Conservation (phyloP, 176 grass and related monocot genomes). For the Hsuehochloa calcarea region DNA sequence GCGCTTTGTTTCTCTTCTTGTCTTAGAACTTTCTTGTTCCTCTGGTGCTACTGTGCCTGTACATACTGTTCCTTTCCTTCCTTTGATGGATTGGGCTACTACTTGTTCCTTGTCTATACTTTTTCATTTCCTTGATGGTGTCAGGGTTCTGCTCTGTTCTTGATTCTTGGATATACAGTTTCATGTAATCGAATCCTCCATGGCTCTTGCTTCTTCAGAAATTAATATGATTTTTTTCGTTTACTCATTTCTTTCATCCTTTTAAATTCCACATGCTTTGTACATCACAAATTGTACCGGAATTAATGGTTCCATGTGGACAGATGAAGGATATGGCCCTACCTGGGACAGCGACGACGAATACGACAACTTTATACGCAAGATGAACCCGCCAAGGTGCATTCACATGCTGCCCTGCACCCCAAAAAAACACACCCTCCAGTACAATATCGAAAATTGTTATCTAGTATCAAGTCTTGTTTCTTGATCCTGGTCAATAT, state of each 20-base stretch:
- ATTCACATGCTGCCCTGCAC: neutral
- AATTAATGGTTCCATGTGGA: constrained; percentile 46
- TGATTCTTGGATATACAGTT: neutral
- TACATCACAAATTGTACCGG: neutral
- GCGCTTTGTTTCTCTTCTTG: neutral
- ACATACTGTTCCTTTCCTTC: neutral
- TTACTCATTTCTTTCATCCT: neutral
- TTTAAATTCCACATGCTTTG: neutral
- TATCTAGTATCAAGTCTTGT: neutral
- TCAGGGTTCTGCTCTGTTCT: neutral
- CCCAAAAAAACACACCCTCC: neutral
- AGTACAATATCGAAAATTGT: neutral
- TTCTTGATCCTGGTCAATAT: constrained; percentile 14
- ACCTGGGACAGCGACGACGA: constrained; percentile 83
- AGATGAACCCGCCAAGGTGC: constrained; percentile 89
- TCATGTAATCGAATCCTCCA: neutral
- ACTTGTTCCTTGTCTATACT: neutral
- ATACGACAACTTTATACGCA: constrained; percentile 81
- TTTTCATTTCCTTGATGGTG: neutral
- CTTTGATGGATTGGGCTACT: neutral
- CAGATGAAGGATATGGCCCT: constrained; percentile 61
- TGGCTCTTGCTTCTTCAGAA: neutral
- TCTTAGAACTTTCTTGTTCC: neutral
- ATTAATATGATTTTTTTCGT: neutral
- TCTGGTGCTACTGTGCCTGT: neutral